Evolutionary conservation across 176 grass and related monocot species (phyloP), one percentile per base, ranked within the genome.

Genomic region (Zoysia japonica): DNA sequence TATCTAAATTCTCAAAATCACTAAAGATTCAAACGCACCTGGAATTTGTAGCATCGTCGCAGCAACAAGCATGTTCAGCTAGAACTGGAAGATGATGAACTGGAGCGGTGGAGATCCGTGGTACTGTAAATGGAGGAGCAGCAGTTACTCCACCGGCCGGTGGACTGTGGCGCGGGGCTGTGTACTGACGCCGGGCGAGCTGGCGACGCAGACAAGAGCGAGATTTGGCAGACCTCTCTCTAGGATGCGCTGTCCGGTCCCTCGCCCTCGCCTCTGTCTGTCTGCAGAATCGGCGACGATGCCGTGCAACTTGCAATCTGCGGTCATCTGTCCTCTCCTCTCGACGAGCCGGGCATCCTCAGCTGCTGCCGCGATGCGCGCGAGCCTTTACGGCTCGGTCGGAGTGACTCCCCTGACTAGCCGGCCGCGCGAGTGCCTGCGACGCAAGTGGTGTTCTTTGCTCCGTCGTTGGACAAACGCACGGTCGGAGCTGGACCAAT

Each of bases 171-270:
- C 2, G 51, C 8, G 74, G 8, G 71, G 37, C 2, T 37, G 3
- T 41, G 37, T 63, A n/a, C 45, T 61, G 64, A 62, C 28, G 20
- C 61, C 64, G 63, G 11, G 42, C 72, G 20, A 54, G 81, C 11
- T 49, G 73, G 65, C 52, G 47, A 68, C 41, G 16, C 65, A 77
- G 74, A 28, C 69, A 77, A 28, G 53, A 84, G 65, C 65, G 19
- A 71, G 74, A 60, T 84, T 61, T 57, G 17, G 45, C 52, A 52
- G 12, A 38, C 61, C 12, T 49, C 36, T 52, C 47, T 38, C 7
- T 28, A 28, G 28, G 10, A 4, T 5, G 1, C 19, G 10, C 28
- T 11, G 28, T 63, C 10, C 60, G 60, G 60, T 28, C 60, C 28
- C 56, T 20, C 53, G 16, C 16, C 53, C 53, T n/a, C 56, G n/a